phyloP scores from a whole-genome alignment of 2,329 filamentous ascomycete species.

The Biscogniauxia mediterranea region DNA sequence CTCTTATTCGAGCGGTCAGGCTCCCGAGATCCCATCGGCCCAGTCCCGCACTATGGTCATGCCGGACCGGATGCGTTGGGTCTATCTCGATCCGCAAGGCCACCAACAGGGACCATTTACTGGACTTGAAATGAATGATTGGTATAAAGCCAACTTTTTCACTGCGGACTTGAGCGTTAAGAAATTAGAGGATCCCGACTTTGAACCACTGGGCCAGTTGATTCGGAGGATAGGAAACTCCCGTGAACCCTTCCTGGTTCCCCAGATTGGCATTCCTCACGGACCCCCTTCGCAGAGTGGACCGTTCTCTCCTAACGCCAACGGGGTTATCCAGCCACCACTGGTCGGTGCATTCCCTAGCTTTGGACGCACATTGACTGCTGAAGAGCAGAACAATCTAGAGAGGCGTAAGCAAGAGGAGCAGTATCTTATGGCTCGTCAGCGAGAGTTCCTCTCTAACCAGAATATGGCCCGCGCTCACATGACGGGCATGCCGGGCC shows the following conservation, averaged over 20 bases:
- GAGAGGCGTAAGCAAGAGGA: conserved; percentile 97
- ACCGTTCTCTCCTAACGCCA: conserved; percentile 47
- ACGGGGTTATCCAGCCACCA: conserved; percentile 74
- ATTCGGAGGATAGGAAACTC: conserved; percentile 97
- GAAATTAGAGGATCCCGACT: conserved; percentile 89
- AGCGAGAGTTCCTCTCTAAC: conserved; percentile 87
- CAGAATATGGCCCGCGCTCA: conserved; percentile 80
- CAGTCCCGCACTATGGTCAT: conserved; percentile 94
- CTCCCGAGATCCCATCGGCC: conserved; percentile 54
- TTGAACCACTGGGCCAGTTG: conserved; percentile 90
- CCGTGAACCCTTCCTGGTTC: conserved; percentile 93
- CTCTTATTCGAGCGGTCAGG: conserved; percentile 35
- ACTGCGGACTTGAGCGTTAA: conserved; percentile 92
- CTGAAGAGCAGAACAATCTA: conserved; percentile 95
- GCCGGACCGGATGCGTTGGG: conserved; percentile 98
- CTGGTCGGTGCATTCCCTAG: conserved; percentile 93
- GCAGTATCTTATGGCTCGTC: conserved; percentile 92
- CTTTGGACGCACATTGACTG: conserved; percentile 93
- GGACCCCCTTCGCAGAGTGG: conserved; percentile 62
- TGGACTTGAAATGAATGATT: conserved; percentile 98
- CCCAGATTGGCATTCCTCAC: conserved; percentile 93
- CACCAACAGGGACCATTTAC: conserved; percentile 93
- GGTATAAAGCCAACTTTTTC: conserved; percentile 99
- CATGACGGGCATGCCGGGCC: conserved; percentile 52
- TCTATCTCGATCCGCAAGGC: conserved; percentile 92